Evolutionary conservation across 2,329 filamentous ascomycete genomes (phyloP).

Genomic region (Apiospora phragmitis): DNA sequence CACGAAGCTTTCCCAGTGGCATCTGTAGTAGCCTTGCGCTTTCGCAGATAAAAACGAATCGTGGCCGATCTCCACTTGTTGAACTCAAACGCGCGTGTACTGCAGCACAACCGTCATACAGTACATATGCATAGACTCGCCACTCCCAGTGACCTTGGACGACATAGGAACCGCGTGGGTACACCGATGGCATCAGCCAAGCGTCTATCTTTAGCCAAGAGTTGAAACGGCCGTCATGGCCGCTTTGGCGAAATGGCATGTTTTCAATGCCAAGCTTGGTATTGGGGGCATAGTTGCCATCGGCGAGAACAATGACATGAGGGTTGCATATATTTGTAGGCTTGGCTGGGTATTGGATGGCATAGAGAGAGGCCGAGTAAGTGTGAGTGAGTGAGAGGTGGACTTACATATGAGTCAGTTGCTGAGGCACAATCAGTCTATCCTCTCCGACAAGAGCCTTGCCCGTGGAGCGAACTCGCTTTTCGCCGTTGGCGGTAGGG

Average conservation of each 20-base stretch:
- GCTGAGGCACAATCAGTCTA: conserved; percentile 78
- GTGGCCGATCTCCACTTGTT: background rate
- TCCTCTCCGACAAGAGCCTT: conserved; percentile 82
- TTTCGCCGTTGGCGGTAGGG: conserved; percentile 82
- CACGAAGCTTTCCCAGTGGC: background rate
- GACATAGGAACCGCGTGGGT: background rate
- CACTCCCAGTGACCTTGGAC: background rate
- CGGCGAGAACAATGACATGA: background rate
- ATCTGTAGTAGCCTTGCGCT: background rate
- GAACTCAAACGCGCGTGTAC: background rate
- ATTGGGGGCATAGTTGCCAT: background rate
- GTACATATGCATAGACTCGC: background rate
- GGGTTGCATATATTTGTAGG: background rate
- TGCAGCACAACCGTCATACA: background rate
- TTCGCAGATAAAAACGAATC: background rate
- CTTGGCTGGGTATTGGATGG: background rate
- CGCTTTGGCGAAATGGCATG: background rate
- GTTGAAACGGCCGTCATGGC: background rate
- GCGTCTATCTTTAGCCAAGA: background rate
- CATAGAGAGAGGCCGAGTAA: background rate
- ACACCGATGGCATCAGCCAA: background rate
- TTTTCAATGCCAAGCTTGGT: background rate
- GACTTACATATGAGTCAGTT: conserved; percentile 78
- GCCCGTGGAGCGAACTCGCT: conserved; percentile 73
- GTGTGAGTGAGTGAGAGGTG: background rate